Evolutionary conservation across 73 alveolate genomes (phyloP).

Genomic region (Paramecium biaurelia): DNA sequence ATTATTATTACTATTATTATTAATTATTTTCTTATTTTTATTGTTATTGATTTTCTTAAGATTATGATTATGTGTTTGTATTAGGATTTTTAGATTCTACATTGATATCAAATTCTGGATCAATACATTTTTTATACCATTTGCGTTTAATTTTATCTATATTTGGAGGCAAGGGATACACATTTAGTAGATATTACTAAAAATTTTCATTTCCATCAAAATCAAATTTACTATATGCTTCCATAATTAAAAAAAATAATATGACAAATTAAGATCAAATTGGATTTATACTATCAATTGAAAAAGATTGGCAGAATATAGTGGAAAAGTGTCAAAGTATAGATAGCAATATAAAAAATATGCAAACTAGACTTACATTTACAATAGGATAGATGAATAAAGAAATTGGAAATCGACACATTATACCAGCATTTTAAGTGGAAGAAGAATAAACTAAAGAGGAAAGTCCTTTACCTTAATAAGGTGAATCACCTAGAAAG

Average conservation of each 20-base stretch:
- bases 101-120: constrained; percentile 31
- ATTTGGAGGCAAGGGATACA: constrained; percentile 9
- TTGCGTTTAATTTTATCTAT: neutral
- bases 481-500: neutral
- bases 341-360: neutral
- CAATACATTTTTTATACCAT: constrained; percentile 34
- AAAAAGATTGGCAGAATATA: neutral
- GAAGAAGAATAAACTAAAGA: constrained; percentile 24
- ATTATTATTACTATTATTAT: neutral
- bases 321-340: neutral
- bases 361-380: constrained; percentile 19
- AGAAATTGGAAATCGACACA: constrained; percentile 13
- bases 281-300: neutral
- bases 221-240: constrained; percentile 10
- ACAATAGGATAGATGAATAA: constrained; percentile 21
- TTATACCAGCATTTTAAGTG: neutral
- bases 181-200: neutral
- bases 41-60: neutral
- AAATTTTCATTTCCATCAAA: neutral
- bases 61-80: neutral
- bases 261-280: constrained; percentile 31
- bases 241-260: constrained; percentile 45
- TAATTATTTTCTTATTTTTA: neutral
- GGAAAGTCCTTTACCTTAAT: constrained; percentile 13
- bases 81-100: neutral